Percentiles rank a stretch among this genome's conserved stretches.
These are phyloP conservation scores for Phyllostachys edulis DNA, from an alignment of 176 grass and related monocot genomes.

Conservation along the genomic window DNA sequence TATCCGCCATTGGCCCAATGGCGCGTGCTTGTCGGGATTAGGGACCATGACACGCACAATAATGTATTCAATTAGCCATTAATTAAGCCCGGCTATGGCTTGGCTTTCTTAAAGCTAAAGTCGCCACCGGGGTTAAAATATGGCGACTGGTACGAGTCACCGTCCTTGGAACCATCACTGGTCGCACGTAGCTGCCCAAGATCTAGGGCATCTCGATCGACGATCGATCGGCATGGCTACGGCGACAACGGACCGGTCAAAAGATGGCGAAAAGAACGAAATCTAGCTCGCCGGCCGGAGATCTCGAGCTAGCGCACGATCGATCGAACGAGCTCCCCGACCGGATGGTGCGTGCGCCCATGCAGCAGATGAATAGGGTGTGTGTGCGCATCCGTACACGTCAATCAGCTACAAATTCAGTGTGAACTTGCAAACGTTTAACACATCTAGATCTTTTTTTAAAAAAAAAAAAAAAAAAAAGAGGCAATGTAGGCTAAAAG, in stretches of 20 bases:
- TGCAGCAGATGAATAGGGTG: not conserved
- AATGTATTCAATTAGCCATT: constrained; percentile 54
- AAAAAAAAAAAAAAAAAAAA: not conserved
- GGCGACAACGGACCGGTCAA: constrained; percentile 23
- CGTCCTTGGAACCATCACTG: constrained; percentile 58
- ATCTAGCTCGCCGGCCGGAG: constrained; percentile 21
- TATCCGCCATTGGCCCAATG: constrained; percentile 60
- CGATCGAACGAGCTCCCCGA: not conserved
- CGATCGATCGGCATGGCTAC: constrained; percentile 34
- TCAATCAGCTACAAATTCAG: constrained; percentile 5
- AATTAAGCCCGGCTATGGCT: constrained; percentile 21
- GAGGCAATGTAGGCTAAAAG: too few species aligned
- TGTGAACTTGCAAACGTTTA: not conserved
- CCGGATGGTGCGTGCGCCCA: not conserved
- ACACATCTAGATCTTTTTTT: not conserved
- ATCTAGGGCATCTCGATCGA: constrained; percentile 50
- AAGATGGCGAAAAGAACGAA: constrained; percentile 30
- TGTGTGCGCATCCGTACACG: not conserved
- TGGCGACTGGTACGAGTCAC: constrained; percentile 59
- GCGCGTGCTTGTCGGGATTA: constrained; percentile 76
- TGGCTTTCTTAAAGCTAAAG: constrained; percentile 87
- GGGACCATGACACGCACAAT: constrained; percentile 54
- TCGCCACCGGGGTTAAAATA: constrained; percentile 49
- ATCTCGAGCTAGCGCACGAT: constrained; percentile 36
- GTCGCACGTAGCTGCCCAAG: constrained; percentile 40